Base-by-base conservation (phyloP, 106 monocot genomes). In the Platanthera guangdongensis region DNA sequence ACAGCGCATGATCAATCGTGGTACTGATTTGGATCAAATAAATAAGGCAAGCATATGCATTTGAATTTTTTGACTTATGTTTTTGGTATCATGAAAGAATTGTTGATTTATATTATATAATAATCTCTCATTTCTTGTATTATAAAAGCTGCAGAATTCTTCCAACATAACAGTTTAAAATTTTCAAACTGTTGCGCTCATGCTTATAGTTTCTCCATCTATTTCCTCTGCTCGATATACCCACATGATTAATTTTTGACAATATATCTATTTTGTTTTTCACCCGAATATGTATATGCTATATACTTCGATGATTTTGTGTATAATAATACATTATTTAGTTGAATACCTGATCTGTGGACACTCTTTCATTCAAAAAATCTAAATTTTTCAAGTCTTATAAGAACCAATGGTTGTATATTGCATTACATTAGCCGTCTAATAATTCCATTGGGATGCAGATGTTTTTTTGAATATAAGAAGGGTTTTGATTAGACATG, bases 21-120 rank as follows among this genome's bases (percentile, higher is more conserved):
- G 99, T 72, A 92, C 94, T 82, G 94, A 99, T 75, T 80, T 99
- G 71, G 91, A 90, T 54, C 91, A 99, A 88, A 94, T 99, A 76
- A 92, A 99, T 83, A 25, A 59, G 85, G 99, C 90, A 79, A 80
- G 84, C 10, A 19, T 50, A 30, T n/a, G 11, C 47, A 75, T 21
- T 57, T 10, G 9, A 19, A 72, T 51, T 18, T 19, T 21, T 19
- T 9, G 2, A 51, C 21, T 21, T 45, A 5, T 47, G 13, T 47
- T 39, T 39, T 39, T 12, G 70, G 65, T 65, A 32, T 65, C 32
- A 32, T 32, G 11, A 11, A 30, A 30, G 30, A 65, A 65, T 65
- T 65, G 32, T 65, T 32, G 39, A 65, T 65, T 65, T 65, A 65
- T 32, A 32, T 65, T 1, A 65, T 65, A n/a, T 65, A 7, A n/a